Evolutionary conservation across 73 alveolate species (phyloP).

Genomic region (Paramecium caudatum): DNA sequence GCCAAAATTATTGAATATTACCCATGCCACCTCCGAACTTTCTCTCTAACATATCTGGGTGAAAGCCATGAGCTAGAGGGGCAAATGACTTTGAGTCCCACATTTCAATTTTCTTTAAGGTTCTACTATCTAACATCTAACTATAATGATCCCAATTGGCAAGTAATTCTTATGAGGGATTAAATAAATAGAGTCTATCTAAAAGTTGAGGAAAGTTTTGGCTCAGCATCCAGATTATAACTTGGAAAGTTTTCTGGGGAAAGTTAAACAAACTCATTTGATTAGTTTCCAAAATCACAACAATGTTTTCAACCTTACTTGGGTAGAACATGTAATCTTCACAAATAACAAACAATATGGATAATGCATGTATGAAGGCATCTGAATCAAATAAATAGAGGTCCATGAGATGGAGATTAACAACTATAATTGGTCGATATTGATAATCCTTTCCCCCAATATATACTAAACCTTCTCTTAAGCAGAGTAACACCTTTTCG

Average conservation of each 20-base stretch:
- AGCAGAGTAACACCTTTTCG: constrained; percentile 5
- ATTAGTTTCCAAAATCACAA: constrained; percentile 56
- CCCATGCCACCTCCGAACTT: constrained; percentile 68
- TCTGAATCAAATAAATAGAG: constrained; percentile 59
- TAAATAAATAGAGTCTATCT: constrained; percentile 50
- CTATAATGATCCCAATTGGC: constrained; percentile 24
- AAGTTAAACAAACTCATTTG: constrained; percentile 28
- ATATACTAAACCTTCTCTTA: constrained; percentile 38
- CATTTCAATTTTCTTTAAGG: constrained; percentile 59
- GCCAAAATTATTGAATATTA: constrained; percentile 23
- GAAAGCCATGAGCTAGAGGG: constrained; percentile 71
- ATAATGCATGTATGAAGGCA: constrained; percentile 17
- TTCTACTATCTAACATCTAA: constrained; percentile 16
- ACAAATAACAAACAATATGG: constrained; percentile 13
- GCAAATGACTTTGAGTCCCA: constrained; percentile 66
- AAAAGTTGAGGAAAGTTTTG: constrained; percentile 58
- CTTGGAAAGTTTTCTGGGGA: constrained; percentile 57
- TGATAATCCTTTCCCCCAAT: constrained; percentile 64
- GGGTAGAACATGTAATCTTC: constrained; percentile 67
- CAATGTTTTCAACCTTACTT: constrained; percentile 47
- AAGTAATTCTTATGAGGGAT: constrained; percentile 48
- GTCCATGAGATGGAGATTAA: constrained; percentile 29
- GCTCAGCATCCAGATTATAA: constrained; percentile 61
- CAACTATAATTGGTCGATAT: constrained; percentile 56
- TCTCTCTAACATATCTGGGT: constrained; percentile 60